These are phyloP conservation scores for Neovahlkampfia damariscottae DNA, from an alignment of 78 protist genomes.

Conservation along the genomic window DNA sequence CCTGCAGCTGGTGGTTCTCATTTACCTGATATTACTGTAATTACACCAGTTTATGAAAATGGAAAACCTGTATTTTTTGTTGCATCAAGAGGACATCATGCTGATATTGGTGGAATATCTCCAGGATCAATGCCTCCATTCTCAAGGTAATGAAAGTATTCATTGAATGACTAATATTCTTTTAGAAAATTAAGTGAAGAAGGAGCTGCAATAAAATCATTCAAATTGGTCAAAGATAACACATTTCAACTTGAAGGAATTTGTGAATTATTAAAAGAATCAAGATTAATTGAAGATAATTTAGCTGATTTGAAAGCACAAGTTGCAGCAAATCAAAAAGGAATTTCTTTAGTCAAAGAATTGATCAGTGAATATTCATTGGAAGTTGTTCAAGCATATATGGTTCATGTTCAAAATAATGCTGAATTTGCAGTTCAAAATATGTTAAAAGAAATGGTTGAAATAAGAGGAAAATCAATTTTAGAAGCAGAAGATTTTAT, in stretches of 20 bases:
- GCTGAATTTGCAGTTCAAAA: conserved; percentile 73
- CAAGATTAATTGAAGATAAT: conserved; percentile 54
- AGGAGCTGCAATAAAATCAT: conserved; percentile 66
- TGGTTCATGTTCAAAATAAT: conserved; percentile 67
- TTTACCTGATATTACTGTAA: conserved; percentile 91
- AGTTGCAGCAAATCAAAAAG: conserved; percentile 76
- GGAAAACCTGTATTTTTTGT: conserved; percentile 68
- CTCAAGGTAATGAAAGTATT: too few species aligned
- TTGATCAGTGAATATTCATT: conserved; percentile 47
- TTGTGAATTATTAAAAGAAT: conserved; percentile 19
- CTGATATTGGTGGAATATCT: conserved; percentile 91
- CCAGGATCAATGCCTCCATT: conserved; percentile 94
- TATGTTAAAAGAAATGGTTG: conserved; percentile 15
- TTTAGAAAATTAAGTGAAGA: conserved; percentile 59
- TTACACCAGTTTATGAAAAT: conserved; percentile 37
- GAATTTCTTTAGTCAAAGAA: conserved; percentile 54
- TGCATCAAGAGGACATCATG: conserved; percentile 92
- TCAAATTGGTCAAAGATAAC: conserved; percentile 47
- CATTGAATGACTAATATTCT: too few species aligned
- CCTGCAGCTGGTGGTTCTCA: conserved; percentile 89
- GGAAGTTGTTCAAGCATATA: conserved; percentile 74
- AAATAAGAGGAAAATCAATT: background rate
- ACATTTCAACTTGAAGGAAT: conserved; percentile 35
- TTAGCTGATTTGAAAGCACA: conserved; percentile 76
- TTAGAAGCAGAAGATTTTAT: conserved; percentile 50